Base-by-base conservation (phyloP, 352 stramenopile species). In the Peronospora destructor region DNA sequence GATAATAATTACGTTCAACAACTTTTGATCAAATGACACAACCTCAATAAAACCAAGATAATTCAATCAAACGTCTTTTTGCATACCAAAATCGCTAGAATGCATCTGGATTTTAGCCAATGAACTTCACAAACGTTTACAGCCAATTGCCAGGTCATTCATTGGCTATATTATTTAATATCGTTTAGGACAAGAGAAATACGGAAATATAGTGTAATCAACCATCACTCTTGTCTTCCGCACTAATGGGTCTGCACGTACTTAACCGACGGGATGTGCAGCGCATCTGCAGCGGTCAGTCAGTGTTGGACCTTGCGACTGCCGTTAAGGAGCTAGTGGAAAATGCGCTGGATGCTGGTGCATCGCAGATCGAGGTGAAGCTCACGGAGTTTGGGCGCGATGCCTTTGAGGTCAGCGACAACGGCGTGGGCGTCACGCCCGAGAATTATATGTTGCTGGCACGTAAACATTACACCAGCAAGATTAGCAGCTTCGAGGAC, bases 291-390 rank as follows among this genome's bases (percentile, higher is more conserved):
- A 88, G 76, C 29, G 93, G 94, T 0, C 94, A 99, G 76, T 96
- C 96, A 21, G 85, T 99, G 23, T 86, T 95, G 23, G 88, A 98
- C 68, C 75, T 98, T 13, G 64, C 83, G 8, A 96, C 84, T n/a
- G 90, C 94, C 12, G 89, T 98, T 17, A 99, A 99, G 65, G 96
- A 99, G 72, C 73, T 99, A 21, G 79, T 99, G 4, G 95, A 98
- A 64, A 98, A 98, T 64, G 72, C 77, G 28, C 61, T 94, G 34
- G 78, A 90, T 36, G 78, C 76, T 10, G 76, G 74, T 14, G 76
- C 78, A 23, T 73, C 73, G 46, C 57, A 68, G 54, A 74, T 97
- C 14, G 85, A 95, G 25, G 75, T 97, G 11, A 93, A 91, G 47
- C 64, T 98, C 5, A 86, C 87, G 48, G 83, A 98, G 59, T 89